Base-by-base conservation (phyloP, 768 basidiomycete genomes). In the Lentinula guzmanii region DNA sequence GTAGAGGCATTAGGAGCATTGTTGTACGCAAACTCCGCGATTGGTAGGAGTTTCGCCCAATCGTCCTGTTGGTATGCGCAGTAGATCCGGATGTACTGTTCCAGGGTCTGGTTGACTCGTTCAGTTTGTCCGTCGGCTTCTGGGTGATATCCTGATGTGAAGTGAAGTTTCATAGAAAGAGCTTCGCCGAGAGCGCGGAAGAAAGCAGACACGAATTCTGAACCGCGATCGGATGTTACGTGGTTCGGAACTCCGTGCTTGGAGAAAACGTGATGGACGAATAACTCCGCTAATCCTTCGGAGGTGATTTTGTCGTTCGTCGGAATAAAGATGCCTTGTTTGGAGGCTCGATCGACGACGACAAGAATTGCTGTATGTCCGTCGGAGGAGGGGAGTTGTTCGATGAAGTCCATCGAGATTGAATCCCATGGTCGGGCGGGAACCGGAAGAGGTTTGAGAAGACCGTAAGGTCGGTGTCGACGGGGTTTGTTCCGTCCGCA, bases 11-110 rank as follows among this genome's bases (percentile, higher is more conserved):
- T 24, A 2, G 63, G 58, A n/a, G 68, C 41, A 41, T 70, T 69
- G 60, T 73, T 73, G 64, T 68, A 71, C 1, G 68, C 65, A 46
- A 72, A 73, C 43, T 73, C 70, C 0, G 71, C 67, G 10, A 67
- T 60, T 9, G 69, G 65, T 1, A 73, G 63, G 4, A 66, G 63
- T 1, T 61, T 18, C 0, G 64, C 41, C 73, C 73, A 74, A 39
- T 73, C 62, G 61, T 68, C 62, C 45, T 71, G 69, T 24, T 69
- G 62, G 46, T 68, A 69, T 34, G 62, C 50, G 46, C 61, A 65
- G 43, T 66, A 71, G 15, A 66, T 61, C n/a, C 61, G 66, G 35
- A 71, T 53, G 58, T 70, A 69, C 37, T 65, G 63, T 59, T 69
- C 67, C 5, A 72, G 35, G 11, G 60, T 63, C 39, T 69, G 73